These are phyloP conservation scores for Fragaria nilgerrensis DNA, from an alignment of 306 rosid genomes.

Conservation along the genomic window DNA sequence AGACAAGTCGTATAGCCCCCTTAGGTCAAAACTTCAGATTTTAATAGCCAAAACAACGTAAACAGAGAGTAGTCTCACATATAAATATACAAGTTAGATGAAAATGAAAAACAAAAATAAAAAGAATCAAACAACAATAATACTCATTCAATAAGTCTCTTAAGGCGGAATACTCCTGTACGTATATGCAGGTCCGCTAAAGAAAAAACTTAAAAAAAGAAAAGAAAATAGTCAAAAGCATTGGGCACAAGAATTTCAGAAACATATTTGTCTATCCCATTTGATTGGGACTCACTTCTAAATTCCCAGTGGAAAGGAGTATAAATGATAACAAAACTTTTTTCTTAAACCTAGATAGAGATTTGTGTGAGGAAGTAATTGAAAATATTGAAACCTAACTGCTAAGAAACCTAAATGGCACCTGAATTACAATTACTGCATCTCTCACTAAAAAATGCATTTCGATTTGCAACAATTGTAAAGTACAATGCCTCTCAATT, in stretches of 20 bases:
- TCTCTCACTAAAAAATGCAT: neutral
- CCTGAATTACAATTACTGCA: neutral
- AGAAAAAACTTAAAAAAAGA: too few relatives aligned
- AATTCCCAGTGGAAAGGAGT: neutral
- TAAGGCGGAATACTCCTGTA: neutral
- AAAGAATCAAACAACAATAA: neutral
- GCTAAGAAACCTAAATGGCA: neutral
- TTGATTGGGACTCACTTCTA: neutral
- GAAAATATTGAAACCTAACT: neutral
- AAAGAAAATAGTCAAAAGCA: neutral
- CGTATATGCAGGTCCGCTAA: neutral
- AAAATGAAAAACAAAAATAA: neutral
- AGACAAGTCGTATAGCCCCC: too few relatives aligned
- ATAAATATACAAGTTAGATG: neutral
- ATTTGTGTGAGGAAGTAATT: neutral
- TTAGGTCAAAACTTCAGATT: neutral
- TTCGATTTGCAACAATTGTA: neutral
- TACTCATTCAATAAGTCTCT: neutral
- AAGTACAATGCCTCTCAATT: neutral
- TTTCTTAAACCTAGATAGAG: neutral
- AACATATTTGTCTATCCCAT: neutral
- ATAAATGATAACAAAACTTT: neutral
- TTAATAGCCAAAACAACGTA: neutral
- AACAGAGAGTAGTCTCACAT: neutral
- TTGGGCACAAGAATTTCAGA: neutral